Base-by-base conservation (phyloP, 1,284 basidiomycete species). In the Sparassis latifolia region DNA sequence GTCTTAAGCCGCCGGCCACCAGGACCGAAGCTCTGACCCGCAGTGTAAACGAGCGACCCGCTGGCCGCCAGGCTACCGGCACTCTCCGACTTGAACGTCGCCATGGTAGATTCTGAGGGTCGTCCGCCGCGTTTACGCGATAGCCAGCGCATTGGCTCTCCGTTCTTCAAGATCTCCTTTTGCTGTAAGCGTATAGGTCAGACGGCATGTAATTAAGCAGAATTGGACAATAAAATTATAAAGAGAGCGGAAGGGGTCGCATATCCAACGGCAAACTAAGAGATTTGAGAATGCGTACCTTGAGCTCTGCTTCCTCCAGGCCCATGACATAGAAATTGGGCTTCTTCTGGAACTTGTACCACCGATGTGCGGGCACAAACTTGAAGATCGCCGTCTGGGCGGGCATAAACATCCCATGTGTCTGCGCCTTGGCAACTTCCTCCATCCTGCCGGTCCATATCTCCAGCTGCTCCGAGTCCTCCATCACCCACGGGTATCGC, bases 291-390 rank as follows among this genome's bases (percentile, higher is more conserved):
- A 47, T 29, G 65, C 76, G 62, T 68, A 91, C 89, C 64, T 90
- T 72, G 44, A 79, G 75, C 62, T 87, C 84, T 10, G 87, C 87
- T 64, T 90, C 87, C 55, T 85, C 81, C 40, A 79, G 62, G 46
- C 77, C 78, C 42, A 86, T 81, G 33, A 89, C 74, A 58, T 80
- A 74, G 60, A 89, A 82, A 54, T 82, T 84, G 42, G 86, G 77
- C 59, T 82, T 84, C 72, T 89, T 90, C 69, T 88, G 86, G 63
- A 93, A 92, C 67, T 90, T 90, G 73, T 93, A 94, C 86, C 88
- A 93, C 44, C 91, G 77, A 64, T 91, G 82, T 3, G 87, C 83
- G 20, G 90, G 86, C 5, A 93, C 84, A 67, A 93, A 92, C 63
- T 87, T 84, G 76, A 93, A 93, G 33, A 83, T 75, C 52, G 86